Base-by-base conservation (phyloP, 2,329 filamentous ascomycete genomes). In the Chrysoporthe deuterocubensis region DNA sequence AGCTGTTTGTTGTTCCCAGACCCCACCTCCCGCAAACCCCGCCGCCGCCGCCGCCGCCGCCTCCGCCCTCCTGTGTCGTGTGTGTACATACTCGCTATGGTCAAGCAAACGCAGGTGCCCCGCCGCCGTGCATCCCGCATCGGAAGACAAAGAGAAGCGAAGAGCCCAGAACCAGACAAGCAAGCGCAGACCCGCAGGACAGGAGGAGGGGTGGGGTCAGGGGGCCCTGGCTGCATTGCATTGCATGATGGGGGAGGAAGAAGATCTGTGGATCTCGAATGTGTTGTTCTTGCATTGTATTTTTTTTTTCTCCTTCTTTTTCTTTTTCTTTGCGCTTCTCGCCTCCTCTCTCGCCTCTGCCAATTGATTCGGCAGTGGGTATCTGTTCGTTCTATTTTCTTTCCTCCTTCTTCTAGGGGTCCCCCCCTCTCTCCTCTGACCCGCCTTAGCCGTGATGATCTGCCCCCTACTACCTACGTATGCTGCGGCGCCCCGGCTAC, bases 61-160 rank as follows among this genome's bases (percentile, higher is more conserved):
- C 52, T 16, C 32, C 26, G 26, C 26, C 26, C 26, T 26, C 26
- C 26, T 26, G 26, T 26, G 26, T 26, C 26, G 26, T 26, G 26
- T 26, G 26, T 26, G 26, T 26, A 26, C 26, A 26, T 26, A 26
- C 26, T 26, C 26, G 26, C 26, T 26, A 26, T 26, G 26, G 26
- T 26, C 26, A 34, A n/a, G n/a, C 14, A 46, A n/a, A n/a, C 16
- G 8, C 7, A 32, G 32, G 3, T 2, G 18, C 40, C 37, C 37
- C 21, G n/a, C 57, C 57, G 40, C 37, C 57, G n/a, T 42, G 37
- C 57, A 8, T 60, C 57, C 40, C 57, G n/a, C 40, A 42, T 32
- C 40, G 40, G 40, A 43, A 44, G 34, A 32, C n/a, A 60, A 40
- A 60, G 18, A 43, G 26, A 26, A 26, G 26, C 26, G 26, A 26